A percentile compares a stretch with the other conserved stretches of the same genome.
These are phyloP conservation scores for Colletotrichum sp. DNA, from an alignment of 2,329 filamentous ascomycete species.

Conservation along the genomic window DNA sequence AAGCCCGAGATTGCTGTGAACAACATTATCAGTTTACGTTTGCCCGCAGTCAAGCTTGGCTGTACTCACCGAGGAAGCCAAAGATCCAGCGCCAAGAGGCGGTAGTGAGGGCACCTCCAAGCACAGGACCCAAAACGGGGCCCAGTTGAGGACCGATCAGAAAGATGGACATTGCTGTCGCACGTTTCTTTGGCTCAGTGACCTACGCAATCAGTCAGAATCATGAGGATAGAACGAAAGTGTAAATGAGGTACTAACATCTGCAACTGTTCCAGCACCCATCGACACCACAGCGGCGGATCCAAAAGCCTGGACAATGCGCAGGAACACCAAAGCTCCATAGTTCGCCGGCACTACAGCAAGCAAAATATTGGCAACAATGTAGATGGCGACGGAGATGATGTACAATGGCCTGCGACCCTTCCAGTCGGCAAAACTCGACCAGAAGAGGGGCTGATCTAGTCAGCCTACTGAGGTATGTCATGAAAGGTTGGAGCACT, in stretches of 20 bases:
- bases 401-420: slow-evolving; percentile 46
- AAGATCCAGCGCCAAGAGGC: slow-evolving; percentile 49
- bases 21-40: not conserved
- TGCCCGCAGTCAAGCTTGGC: not conserved
- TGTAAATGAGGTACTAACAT: slow-evolving; percentile 25
- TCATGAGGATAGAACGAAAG: not conserved
- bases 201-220: slow-evolving; percentile 32
- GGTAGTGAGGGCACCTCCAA: slow-evolving; percentile 44
- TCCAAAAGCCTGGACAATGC: slow-evolving; percentile 47
- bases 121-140: slow-evolving; percentile 46
- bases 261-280: slow-evolving; percentile 47
- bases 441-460: slow-evolving; percentile 44
- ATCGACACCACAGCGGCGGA: slow-evolving; percentile 46
- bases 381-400: slow-evolving; percentile 41
- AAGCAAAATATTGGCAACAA: slow-evolving; percentile 42
- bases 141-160: slow-evolving; percentile 48
- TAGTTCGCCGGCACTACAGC: slow-evolving; percentile 42
- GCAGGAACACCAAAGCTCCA: slow-evolving; percentile 40
- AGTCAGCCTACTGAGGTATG: not conserved
- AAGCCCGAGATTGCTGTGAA: slow-evolving; percentile 32
- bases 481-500: not conserved
- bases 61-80: slow-evolving; percentile 36
- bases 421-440: slow-evolving; percentile 41
- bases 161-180: slow-evolving; percentile 44
- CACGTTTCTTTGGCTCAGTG: slow-evolving; percentile 34